Conservation (phyloP, 78 protist species). For the Dictyostelium intermedium region DNA sequence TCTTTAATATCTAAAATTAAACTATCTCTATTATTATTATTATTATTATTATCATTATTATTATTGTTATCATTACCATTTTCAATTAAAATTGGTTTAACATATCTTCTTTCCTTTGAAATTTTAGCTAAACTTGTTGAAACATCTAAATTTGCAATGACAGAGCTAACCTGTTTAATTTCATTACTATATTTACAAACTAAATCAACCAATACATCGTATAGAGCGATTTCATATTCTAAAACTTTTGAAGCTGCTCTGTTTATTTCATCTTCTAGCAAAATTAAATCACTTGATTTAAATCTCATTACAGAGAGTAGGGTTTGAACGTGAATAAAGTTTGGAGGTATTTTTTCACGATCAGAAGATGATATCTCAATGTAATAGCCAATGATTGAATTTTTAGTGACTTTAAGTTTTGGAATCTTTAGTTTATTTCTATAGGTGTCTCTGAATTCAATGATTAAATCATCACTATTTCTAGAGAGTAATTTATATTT, state of each 20-base stretch:
- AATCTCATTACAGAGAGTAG: conserved; percentile 23
- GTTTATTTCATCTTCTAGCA: conserved; percentile 44
- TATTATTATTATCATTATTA: too few species aligned
- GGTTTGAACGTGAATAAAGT: conserved; percentile 67
- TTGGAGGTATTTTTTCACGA: conserved; percentile 3
- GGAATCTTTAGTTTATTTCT: neutral
- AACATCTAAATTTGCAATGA: conserved; percentile 38
- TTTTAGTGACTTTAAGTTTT: conserved; percentile 38
- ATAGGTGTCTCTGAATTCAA: neutral
- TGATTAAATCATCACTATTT: neutral
- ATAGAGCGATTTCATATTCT: neutral
- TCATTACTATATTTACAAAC: conserved; percentile 1
- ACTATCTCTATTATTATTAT: neutral
- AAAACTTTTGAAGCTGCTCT: neutral
- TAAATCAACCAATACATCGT: neutral
- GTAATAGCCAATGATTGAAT: conserved; percentile 23
- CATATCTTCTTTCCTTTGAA: conserved; percentile 36
- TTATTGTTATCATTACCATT: too few species aligned
- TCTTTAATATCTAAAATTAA: conserved; percentile 7
- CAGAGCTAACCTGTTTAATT: neutral
- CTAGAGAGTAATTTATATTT: neutral
- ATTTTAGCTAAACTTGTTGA: conserved; percentile 35
- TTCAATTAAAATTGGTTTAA: conserved; percentile 18
- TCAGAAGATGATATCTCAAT: conserved; percentile 17
- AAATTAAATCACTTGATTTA: conserved; percentile 7